Evolutionary conservation across 2,329 filamentous ascomycete species (phyloP), one percentile per base, ranked within the genome.

Genomic region (Fusarium anguioides): DNA sequence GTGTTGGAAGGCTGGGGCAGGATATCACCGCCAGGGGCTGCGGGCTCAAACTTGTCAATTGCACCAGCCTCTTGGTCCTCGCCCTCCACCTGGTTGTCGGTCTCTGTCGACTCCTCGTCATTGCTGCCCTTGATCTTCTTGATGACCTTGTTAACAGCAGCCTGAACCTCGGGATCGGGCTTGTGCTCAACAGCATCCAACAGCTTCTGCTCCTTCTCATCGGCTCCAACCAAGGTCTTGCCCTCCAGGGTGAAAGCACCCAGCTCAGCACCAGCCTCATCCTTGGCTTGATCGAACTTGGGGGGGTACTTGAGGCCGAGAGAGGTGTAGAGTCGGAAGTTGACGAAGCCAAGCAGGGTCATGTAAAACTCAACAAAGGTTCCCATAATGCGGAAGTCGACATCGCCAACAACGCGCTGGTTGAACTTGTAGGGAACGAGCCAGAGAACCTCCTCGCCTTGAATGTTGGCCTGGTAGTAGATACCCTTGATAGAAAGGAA

Each of bases 341-440:
- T 97, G 81, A 98, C 89, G 75, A 99, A 99, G 62, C 95, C 92
- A 20, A 99, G 84, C 15, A 99, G 86, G 6, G 95, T 98, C 74
- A 96, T 97, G 84, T 99, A 99, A 79, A 99, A 99, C 79, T 99
- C 95, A 69, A 99, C 90, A 76, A 99, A 99, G 6, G 96, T 99
- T 60, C 93, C 95, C 96, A 99, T 99, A 80, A 99, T 99, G 75
- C 96, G 87, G 82, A 97, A 99, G 79, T 99, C 96, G 68, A 99
- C 91, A 79, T 99, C 96, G 58, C 91, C 93, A 37, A 96, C 92
- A 15, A 97, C 90, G 71, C 92, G 87, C 83, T 99, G 96, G 75
- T 98, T 97, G 81, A 99, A 99, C 79, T 93, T 93, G 83, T 99
- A 99, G 2, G 96, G 96, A 12, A 97, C 95, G 36, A 99, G 85